phyloP scores from a whole-genome alignment of 208 protist genomes.

The Leishmania braziliensis region DNA sequence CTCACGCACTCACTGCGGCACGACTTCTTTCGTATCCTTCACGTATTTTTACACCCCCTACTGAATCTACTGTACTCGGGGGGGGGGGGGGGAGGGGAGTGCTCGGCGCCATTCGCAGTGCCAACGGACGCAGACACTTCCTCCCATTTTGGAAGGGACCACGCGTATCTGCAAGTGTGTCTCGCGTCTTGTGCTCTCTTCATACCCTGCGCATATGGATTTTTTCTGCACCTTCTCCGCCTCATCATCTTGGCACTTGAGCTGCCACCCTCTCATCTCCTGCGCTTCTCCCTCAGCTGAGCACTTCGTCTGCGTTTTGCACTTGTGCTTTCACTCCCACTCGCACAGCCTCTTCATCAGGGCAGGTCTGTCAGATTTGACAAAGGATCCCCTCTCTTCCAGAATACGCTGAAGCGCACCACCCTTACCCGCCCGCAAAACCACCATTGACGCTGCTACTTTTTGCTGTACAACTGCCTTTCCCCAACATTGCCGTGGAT shows the following conservation, averaged over 20 bases:
- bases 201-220: neutral
- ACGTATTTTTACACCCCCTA: neutral
- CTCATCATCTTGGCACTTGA: neutral
- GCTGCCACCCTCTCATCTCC: neutral
- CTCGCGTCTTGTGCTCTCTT: neutral
- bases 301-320: neutral
- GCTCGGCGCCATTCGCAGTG: neutral
- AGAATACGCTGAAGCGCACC: neutral
- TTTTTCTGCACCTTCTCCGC: too few relatives aligned
- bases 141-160: too few relatives aligned
- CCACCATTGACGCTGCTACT: neutral
- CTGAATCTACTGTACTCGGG: too few relatives aligned
- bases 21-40: neutral
- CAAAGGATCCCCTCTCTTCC: neutral
- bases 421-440: neutral
- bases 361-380: neutral
- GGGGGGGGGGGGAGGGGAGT: neutral
- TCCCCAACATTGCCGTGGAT: neutral
- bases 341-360: neutral
- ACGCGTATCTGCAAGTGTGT: neutral
- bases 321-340: neutral
- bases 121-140: neutral
- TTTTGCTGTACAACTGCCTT: neutral
- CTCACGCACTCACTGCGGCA: neutral
- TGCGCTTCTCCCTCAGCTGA: neutral